Percentiles rank a stretch among this genome's conserved stretches.
Conservation (phyloP, 2,329 filamentous ascomycete genomes). For the Venturia asperata region DNA sequence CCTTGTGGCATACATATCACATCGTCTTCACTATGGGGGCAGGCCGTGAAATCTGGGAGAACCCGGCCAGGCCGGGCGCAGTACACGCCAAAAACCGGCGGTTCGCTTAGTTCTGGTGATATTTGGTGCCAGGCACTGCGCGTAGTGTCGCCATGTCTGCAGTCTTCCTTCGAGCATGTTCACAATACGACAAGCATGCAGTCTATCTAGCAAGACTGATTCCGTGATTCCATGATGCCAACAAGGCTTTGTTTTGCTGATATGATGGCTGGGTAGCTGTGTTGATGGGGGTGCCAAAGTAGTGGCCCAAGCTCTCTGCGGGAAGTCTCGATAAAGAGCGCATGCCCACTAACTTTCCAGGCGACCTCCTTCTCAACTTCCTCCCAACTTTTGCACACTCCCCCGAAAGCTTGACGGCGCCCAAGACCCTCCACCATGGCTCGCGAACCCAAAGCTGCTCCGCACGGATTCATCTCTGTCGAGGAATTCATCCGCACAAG, state of each 20-base stretch:
- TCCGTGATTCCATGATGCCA: background rate
- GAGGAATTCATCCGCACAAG: constrained; percentile 74
- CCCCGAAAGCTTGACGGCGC: background rate
- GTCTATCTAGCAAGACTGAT: background rate
- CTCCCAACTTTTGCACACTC: background rate
- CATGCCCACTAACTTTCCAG: background rate
- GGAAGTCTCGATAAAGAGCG: background rate
- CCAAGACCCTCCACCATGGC: background rate
- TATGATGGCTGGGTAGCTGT: background rate
- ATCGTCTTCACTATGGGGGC: too few species aligned
- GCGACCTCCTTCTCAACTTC: background rate
- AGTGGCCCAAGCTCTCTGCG: too few species aligned
- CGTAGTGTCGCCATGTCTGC: background rate
- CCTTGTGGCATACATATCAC: background rate
- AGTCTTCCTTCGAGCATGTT: background rate
- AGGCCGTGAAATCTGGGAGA: background rate
- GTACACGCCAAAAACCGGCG: background rate
- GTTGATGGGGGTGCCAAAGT: too few species aligned
- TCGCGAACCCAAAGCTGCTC: constrained; percentile 1
- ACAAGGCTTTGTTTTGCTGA: background rate
- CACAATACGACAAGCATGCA: background rate
- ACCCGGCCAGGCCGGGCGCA: background rate
- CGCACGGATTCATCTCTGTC: constrained; percentile 9
- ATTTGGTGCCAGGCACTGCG: background rate
- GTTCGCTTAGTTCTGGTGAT: background rate